A percentile compares a stretch with the other conserved stretches of the same genome.
phyloP scores from a whole-genome alignment of 257 asterid species.

The Jasminum sambac region DNA sequence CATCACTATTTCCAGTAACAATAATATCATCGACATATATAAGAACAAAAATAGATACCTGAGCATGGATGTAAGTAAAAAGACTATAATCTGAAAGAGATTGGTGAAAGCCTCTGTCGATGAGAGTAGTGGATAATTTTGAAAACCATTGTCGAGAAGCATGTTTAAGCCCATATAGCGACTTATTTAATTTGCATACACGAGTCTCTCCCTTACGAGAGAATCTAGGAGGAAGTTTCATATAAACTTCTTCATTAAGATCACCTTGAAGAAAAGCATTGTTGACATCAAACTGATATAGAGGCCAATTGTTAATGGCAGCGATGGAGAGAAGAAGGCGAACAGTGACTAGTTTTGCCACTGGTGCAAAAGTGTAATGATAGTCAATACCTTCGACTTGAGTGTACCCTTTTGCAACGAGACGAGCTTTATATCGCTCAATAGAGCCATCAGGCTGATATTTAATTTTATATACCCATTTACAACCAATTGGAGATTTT shows the following conservation, averaged over 20 bases:
- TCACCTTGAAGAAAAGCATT: too few species aligned
- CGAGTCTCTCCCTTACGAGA: too few species aligned
- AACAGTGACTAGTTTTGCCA: background rate
- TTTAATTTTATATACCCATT: background rate
- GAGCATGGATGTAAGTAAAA: too few species aligned
- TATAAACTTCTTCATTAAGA: too few species aligned
- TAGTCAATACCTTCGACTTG: background rate
- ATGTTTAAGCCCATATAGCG: slow-evolving; percentile 17
- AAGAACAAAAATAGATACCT: too few species aligned
- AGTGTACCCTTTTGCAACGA: background rate
- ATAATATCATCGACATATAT: too few species aligned
- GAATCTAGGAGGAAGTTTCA: too few species aligned
- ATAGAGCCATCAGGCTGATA: background rate
- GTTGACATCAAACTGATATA: slow-evolving; percentile 17
- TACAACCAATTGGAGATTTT: background rate
- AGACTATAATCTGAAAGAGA: too few species aligned
- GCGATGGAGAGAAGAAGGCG: background rate
- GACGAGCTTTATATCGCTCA: slow-evolving; percentile 12
- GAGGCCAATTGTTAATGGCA: background rate
- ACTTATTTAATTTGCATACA: slow-evolving; percentile 4
- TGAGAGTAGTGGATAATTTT: background rate
- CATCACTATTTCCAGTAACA: too few species aligned
- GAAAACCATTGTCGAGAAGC: background rate
- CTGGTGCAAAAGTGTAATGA: background rate
- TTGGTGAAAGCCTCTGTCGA: too few species aligned